Conservation (phyloP, 352 stramenopile genomes). For the Phytophthora citrophthora region DNA sequence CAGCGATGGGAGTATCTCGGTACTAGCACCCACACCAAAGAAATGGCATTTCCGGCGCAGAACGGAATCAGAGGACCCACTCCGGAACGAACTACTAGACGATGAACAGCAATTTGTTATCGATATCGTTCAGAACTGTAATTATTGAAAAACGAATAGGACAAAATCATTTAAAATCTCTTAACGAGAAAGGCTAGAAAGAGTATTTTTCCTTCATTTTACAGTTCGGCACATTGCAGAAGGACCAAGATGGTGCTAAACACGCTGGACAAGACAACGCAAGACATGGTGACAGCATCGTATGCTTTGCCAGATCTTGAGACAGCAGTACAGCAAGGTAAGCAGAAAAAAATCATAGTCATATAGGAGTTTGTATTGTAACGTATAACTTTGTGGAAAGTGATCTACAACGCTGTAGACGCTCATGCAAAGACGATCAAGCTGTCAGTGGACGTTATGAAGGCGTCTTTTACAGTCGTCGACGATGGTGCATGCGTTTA, state of each 20-base stretch:
- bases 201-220: constrained; percentile 10
- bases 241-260: constrained; percentile 32
- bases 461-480: constrained; percentile 58
- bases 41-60: constrained; percentile 17
- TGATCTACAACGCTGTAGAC: constrained; percentile 80
- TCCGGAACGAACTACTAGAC: constrained; percentile 23
- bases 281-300: constrained; percentile 57
- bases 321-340: constrained; percentile 74
- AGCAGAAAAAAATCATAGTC: background rate
- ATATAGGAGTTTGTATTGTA: background rate
- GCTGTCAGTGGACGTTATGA: constrained; percentile 47
- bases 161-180: constrained; percentile 8
- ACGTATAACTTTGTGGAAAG: constrained; percentile 29
- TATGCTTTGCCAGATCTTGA: constrained; percentile 67
- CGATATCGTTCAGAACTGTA: constrained; percentile 10
- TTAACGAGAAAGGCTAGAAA: constrained; percentile 32
- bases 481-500: constrained; percentile 63
- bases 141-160: background rate
- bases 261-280: constrained; percentile 41
- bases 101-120: constrained; percentile 11
- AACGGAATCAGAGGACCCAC: constrained; percentile 2
- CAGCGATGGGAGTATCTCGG: constrained; percentile 12
- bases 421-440: constrained; percentile 56
- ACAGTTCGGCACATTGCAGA: constrained; percentile 9
- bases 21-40: constrained; percentile 9